phyloP scores from a whole-genome alignment of 202 grass and related monocot genomes.

The Alloteropsis angusta region DNA sequence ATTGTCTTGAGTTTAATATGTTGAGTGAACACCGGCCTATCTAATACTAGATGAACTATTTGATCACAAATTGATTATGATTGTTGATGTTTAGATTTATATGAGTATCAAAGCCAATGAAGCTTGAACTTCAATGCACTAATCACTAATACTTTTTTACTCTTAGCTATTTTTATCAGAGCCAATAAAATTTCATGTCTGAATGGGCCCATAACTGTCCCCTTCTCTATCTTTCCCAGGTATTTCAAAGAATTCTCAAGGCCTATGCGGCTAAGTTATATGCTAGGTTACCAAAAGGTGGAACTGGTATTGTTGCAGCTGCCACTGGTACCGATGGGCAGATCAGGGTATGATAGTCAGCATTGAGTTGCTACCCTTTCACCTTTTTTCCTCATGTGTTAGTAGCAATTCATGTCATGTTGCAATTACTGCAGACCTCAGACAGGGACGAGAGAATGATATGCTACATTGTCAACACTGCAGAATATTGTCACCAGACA shows the following conservation, averaged over 20 bases:
- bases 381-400: conserved; percentile 14
- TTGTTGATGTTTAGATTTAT: conserved; percentile 6
- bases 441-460: conserved; percentile 97
- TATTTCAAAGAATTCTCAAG: conserved; percentile 97
- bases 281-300: conserved; percentile 84
- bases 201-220: not conserved
- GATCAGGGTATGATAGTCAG: conserved; percentile 55
- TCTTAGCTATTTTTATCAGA: not conserved
- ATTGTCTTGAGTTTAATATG: not conserved
- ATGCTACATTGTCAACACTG: conserved; percentile 95
- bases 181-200: not conserved
- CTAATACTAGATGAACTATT: not conserved
- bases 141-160: not conserved
- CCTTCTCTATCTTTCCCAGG: conserved; percentile 32
- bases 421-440: conserved; percentile 65
- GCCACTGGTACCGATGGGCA: conserved; percentile 93
- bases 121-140: not conserved
- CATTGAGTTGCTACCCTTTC: not conserved
- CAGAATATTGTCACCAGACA: conserved; percentile 97
- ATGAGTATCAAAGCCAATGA: not conserved
- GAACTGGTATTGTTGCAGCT: conserved; percentile 92
- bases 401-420: conserved; percentile 24
- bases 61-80: conserved; percentile 1
- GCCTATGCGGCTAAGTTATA: conserved; percentile 82
- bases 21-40: not conserved